Percentiles rank a stretch among this genome's conserved stretches.
Evolutionary conservation across 2,329 filamentous ascomycete genomes (phyloP).

Genomic region (Didymella segeticola): DNA sequence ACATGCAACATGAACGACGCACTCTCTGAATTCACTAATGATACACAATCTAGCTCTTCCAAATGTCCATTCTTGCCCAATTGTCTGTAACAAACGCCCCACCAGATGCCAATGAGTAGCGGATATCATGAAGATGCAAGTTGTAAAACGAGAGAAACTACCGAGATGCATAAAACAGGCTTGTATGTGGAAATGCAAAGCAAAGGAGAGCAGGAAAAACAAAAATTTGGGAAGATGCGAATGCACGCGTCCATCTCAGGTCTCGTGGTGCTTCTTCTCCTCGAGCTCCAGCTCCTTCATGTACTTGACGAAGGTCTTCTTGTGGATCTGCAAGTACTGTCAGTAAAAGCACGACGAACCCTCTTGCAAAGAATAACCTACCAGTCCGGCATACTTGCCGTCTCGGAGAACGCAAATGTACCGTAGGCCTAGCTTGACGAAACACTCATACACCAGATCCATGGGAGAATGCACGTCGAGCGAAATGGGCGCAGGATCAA

Average conservation of each 20-base stretch:
- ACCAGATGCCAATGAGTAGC: background rate
- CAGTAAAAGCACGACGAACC: background rate
- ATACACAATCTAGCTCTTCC: background rate
- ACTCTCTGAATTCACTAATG: background rate
- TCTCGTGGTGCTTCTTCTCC: constrained; percentile 31
- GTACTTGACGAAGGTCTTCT: constrained; percentile 96
- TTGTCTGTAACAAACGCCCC: background rate
- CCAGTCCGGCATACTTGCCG: constrained; percentile 86
- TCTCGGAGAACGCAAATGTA: constrained; percentile 90
- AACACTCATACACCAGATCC: constrained; percentile 95
- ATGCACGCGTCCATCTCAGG: background rate
- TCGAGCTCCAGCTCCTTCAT: constrained; percentile 79
- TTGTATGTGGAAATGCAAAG: background rate
- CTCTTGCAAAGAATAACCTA: constrained; percentile 57
- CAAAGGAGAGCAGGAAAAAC: background rate
- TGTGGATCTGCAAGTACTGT: constrained; percentile 69
- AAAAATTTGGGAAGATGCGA: background rate
- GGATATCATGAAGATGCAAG: constrained; percentile 5
- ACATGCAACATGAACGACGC: no score
- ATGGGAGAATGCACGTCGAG: constrained; percentile 89
- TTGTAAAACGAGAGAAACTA: background rate
- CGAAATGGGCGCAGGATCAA: constrained; percentile 88
- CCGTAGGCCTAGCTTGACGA: constrained; percentile 88
- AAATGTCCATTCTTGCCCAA: background rate
- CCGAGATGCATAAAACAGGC: background rate